Conservation (phyloP, 2,329 filamentous ascomycete genomes). For the Plenodomus tracheiphilus region DNA sequence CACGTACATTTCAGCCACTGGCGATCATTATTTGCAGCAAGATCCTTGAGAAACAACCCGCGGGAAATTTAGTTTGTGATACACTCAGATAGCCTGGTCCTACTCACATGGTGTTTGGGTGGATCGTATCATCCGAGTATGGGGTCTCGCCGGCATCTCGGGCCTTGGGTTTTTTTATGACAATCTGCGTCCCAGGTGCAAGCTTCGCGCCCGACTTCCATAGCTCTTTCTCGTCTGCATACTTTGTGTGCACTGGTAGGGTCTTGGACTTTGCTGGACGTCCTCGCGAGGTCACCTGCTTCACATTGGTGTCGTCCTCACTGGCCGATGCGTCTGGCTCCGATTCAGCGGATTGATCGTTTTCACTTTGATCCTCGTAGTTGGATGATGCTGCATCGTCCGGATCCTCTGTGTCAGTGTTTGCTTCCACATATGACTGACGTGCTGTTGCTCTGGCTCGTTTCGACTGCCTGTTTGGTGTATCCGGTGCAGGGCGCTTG, state of each 20-base stretch:
- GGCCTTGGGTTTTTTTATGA: slow-evolving; percentile 67
- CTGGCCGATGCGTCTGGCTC: slow-evolving; percentile 37
- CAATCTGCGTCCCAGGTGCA: slow-evolving; percentile 62
- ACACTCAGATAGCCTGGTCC: background rate
- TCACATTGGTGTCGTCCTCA: slow-evolving; percentile 34
- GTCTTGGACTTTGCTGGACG: slow-evolving; percentile 20
- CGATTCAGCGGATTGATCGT: slow-evolving; percentile 31
- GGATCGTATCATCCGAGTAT: slow-evolving; percentile 61
- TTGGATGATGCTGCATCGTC: slow-evolving; percentile 43
- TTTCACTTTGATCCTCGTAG: slow-evolving; percentile 47
- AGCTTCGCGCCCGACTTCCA: slow-evolving; percentile 62
- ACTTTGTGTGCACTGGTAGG: slow-evolving; percentile 27
- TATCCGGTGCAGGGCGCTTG: slow-evolving; percentile 40
- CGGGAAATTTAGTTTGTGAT: background rate
- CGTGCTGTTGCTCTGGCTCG: slow-evolving; percentile 38
- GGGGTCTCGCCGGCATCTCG: slow-evolving; percentile 61
- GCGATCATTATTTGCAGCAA: slow-evolving; percentile 64
- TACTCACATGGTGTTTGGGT: slow-evolving; percentile 61
- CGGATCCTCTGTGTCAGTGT: slow-evolving; percentile 37
- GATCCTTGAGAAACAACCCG: slow-evolving; percentile 58
- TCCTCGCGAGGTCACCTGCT: slow-evolving; percentile 26
- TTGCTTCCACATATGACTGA: slow-evolving; percentile 41
- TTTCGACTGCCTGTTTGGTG: slow-evolving; percentile 40
- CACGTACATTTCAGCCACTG: slow-evolving; percentile 65
- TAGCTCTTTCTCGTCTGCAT: slow-evolving; percentile 51